phyloP scores from a whole-genome alignment of 495 filamentous ascomycete species.

The Annulohypoxylon stygium region DNA sequence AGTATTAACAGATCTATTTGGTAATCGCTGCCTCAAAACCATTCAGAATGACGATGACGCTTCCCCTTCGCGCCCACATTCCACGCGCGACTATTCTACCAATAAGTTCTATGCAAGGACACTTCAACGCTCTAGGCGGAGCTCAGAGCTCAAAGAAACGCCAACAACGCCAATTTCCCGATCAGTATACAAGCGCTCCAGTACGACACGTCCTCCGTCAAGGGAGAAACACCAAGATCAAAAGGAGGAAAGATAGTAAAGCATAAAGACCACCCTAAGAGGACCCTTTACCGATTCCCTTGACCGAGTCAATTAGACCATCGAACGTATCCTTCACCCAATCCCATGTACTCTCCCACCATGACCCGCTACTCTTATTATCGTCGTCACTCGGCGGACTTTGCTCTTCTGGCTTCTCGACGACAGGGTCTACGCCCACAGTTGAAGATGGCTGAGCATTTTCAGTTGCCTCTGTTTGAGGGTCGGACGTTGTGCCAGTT shows the following conservation, averaged over 20 bases:
- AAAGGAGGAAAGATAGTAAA: slow-evolving; percentile 2
- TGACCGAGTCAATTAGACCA: slow-evolving; percentile 57
- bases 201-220: neutral
- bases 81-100: neutral
- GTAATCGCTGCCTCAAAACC: neutral
- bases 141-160: neutral
- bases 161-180: slow-evolving; percentile 6
- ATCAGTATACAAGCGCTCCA: neutral
- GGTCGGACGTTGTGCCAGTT: slow-evolving; percentile 29
- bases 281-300: slow-evolving; percentile 34
- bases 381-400: slow-evolving; percentile 42
- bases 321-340: slow-evolving; percentile 64
- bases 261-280: slow-evolving; percentile 10
- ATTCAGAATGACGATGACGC: neutral
- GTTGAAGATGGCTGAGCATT: slow-evolving; percentile 27
- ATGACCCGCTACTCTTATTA: slow-evolving; percentile 36
- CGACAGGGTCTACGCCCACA: slow-evolving; percentile 35
- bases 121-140: neutral
- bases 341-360: slow-evolving; percentile 56
- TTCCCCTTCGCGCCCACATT: neutral
- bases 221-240: slow-evolving; percentile 1
- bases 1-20: neutral
- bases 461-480: slow-evolving; percentile 28
- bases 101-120: neutral
- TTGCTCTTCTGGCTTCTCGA: slow-evolving; percentile 24